Conservation (phyloP, 768 basidiomycete genomes). For the Termitomyces eurrhizus region DNA sequence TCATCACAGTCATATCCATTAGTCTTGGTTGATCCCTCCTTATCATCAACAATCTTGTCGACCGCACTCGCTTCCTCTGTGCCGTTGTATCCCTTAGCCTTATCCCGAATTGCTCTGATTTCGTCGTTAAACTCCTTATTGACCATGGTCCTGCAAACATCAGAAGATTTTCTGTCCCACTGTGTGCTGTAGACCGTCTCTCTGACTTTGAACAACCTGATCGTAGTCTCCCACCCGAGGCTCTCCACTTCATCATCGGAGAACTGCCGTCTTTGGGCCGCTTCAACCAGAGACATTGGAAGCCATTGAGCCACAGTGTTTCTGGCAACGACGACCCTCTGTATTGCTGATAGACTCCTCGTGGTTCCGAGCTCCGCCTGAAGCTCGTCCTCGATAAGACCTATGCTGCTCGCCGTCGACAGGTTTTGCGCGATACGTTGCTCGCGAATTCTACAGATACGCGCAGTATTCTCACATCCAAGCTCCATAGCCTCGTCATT, state of each 20-base stretch:
- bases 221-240: background rate
- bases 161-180: background rate
- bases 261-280: background rate
- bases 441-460: background rate
- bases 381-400: background rate
- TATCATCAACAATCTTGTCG: background rate
- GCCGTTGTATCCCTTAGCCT: background rate
- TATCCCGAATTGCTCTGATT: background rate
- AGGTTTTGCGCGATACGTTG: background rate
- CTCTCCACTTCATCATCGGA: background rate
- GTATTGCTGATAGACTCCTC: background rate
- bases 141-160: background rate
- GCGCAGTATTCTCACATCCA: background rate
- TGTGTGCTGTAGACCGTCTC: background rate
- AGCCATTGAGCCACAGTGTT: background rate
- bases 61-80: background rate
- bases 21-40: background rate
- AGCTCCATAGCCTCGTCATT: background rate
- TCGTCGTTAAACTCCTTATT: background rate
- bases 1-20: background rate
- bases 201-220: background rate
- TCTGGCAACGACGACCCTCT: background rate
- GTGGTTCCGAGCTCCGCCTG: background rate
- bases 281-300: background rate
- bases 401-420: background rate